phyloP scores from a whole-genome alignment of 1,139 yeast species.

The Candida labiduridarum region DNA sequence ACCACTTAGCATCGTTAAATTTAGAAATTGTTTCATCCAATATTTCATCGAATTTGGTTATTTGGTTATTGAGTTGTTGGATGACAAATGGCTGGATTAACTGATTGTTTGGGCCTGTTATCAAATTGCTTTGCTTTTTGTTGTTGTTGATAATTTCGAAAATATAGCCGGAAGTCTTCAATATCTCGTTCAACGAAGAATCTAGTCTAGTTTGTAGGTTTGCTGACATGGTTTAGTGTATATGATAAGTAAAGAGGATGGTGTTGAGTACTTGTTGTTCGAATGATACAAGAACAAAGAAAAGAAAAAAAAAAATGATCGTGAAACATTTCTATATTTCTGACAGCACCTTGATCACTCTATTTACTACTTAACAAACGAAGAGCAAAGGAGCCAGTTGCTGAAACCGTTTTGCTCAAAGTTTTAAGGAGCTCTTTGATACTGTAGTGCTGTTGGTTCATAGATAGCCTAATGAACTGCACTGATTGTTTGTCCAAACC shows the following conservation, averaged over 20 bases:
- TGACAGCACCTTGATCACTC: background rate
- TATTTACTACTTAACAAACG: background rate
- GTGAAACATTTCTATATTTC: background rate
- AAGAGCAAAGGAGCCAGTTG: background rate
- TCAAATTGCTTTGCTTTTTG: constrained; percentile 43
- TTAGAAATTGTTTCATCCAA: constrained; percentile 47
- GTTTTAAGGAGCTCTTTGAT: background rate
- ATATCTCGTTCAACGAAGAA: constrained; percentile 43
- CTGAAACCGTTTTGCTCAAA: background rate
- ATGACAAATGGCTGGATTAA: constrained; percentile 43
- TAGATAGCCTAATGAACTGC: background rate
- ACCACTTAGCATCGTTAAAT: constrained; percentile 51
- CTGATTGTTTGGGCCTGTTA: constrained; percentile 48
- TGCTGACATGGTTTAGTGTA: constrained; percentile 23
- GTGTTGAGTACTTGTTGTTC: background rate
- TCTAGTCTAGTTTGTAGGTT: constrained; percentile 46
- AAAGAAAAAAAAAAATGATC: background rate
- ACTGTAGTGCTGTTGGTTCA: background rate
- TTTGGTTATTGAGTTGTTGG: constrained; percentile 39
- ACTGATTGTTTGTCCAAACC: background rate
- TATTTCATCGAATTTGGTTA: constrained; percentile 44
- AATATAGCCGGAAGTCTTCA: constrained; percentile 47
- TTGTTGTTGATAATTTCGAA: constrained; percentile 48
- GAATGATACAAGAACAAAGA: background rate
- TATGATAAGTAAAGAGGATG: background rate